A percentile compares a stretch with the other conserved stretches of the same genome.
Conservation (phyloP, 345 rosid genomes). For the Ailanthus altissimus region DNA sequence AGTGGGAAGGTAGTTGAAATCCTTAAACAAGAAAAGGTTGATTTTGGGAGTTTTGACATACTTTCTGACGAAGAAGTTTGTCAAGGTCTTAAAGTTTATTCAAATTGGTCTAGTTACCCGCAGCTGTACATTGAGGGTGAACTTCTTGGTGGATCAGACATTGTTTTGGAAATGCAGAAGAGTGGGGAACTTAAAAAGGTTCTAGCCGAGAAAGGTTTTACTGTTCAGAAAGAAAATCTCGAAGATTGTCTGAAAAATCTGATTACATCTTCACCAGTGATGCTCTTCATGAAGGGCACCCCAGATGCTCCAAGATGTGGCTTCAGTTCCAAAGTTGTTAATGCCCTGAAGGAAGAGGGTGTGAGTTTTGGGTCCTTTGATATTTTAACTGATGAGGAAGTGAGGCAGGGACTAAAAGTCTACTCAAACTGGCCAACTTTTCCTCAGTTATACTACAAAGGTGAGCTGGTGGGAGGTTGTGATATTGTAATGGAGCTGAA, state of each 20-base stretch:
- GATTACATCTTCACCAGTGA: conserved; percentile 66
- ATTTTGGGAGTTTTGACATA: conserved; percentile 79
- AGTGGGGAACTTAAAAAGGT: conserved; percentile 78
- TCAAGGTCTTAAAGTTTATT: conserved; percentile 86
- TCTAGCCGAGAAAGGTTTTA: conserved; percentile 62
- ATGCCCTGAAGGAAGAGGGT: conserved; percentile 67
- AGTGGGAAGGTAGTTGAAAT: conserved; percentile 89
- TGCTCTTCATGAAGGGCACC: conserved; percentile 96
- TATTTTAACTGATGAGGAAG: conserved; percentile 79
- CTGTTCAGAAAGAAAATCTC: conserved; percentile 41
- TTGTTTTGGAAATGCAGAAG: conserved; percentile 91
- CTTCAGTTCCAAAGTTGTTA: conserved; percentile 91
- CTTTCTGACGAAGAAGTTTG: conserved; percentile 82
- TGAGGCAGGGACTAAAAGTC: conserved; percentile 84
- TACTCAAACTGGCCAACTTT: conserved; percentile 98
- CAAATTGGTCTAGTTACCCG: conserved; percentile 98
- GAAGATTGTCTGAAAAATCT: conserved; percentile 66
- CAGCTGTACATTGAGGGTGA: conserved; percentile 83
- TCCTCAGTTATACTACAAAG: conserved; percentile 93
- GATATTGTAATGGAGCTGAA: conserved; percentile 82
- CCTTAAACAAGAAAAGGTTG: conserved; percentile 67
- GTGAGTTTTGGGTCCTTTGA: conserved; percentile 81
- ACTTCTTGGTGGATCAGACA: conserved; percentile 91
- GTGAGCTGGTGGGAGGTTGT: conserved; percentile 96
- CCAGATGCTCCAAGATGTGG: conserved; percentile 92